Evolutionary conservation across 352 stramenopile species (phyloP), one percentile per base, ranked within the genome.

Genomic region (Phytophthora uliginosa): DNA sequence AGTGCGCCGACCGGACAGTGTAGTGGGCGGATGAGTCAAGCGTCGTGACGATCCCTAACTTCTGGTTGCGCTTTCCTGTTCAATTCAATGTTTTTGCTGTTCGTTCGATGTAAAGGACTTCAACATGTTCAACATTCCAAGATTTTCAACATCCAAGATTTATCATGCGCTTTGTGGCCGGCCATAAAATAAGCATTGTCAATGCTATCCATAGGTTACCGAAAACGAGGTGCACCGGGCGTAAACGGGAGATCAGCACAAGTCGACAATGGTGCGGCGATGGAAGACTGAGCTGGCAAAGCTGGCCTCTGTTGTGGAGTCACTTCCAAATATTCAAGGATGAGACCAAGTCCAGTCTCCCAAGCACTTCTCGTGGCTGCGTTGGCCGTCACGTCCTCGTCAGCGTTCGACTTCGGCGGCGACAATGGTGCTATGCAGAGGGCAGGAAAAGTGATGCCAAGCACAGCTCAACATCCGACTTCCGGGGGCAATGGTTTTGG

Each of bases 371-470:
- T 73, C 18, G 58, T 54, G 9, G 53, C 63, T 33, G 63, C 69
- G 20, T 63, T 73, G 52, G 58, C 31, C 3, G 45, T 48, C 2
- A 61, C 69, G 4, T 73, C 69, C 18, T 59, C 58, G 18, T 63
- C 58, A 15, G 63, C 69, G 36, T 62, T 76, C 1, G 63, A 71
- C 42, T 76, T 76, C 15, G 34, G 36, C 15, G 26, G 45, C n/a
- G 34, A 48, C 2, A 65, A 66, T 22, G 58, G 68, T 33, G 57
- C 60, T 26, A 13, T 20, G 4, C 69, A 73, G 20, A 76, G 42
- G 9, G 63, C 58, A 69, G 69, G 13, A 22, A 76, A 53, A 5
- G 58, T 73, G 17, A 48, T 60, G 9, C 63, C 69, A 40, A 42
- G 33, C 15, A 20, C 62, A 57, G 51, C 15, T 26, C 54, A 57